These are phyloP conservation scores for Phytophthora foliorum DNA, from an alignment of 352 stramenopile species.

Conservation along the genomic window DNA sequence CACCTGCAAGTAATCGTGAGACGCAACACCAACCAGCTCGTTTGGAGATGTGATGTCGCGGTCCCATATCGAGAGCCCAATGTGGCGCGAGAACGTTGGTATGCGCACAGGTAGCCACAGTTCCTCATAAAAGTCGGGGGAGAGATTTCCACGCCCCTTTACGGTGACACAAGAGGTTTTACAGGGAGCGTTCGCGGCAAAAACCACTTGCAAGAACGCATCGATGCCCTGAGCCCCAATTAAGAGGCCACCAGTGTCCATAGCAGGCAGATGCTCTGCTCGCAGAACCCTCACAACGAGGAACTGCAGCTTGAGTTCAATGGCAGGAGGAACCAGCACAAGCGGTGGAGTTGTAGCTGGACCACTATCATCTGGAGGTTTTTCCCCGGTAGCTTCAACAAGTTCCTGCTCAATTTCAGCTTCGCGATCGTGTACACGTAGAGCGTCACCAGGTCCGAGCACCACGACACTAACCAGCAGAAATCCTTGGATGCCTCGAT, in stretches of 20 bases:
- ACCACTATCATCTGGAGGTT: neutral
- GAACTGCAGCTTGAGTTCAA: conserved; percentile 85
- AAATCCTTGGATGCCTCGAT: conserved; percentile 88
- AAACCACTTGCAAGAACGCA: conserved; percentile 80
- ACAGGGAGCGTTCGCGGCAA: conserved; percentile 58
- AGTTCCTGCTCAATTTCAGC: conserved; percentile 73
- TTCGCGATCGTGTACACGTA: conserved; percentile 76
- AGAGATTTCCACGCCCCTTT: conserved; percentile 59
- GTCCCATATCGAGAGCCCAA: conserved; percentile 86
- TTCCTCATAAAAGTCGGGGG: conserved; percentile 79
- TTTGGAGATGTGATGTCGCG: conserved; percentile 74
- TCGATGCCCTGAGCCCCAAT: conserved; percentile 77
- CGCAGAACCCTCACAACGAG: conserved; percentile 82
- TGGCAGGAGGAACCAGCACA: conserved; percentile 75
- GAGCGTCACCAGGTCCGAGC: conserved; percentile 73
- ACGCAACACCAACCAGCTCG: conserved; percentile 77
- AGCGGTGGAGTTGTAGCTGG: conserved; percentile 45
- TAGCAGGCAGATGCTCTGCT: conserved; percentile 84
- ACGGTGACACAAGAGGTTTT: conserved; percentile 68
- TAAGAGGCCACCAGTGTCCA: conserved; percentile 60
- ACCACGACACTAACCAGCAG: conserved; percentile 74
- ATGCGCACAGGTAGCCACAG: conserved; percentile 88
- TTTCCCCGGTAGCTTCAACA: conserved; percentile 22
- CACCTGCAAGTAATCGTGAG: conserved; percentile 80
- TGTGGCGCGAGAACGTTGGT: conserved; percentile 77